A percentile compares a stretch with the other conserved stretches of the same genome.
Evolutionary conservation across 2,329 filamentous ascomycete genomes (phyloP).

Genomic region (Fusarium torulosum): DNA sequence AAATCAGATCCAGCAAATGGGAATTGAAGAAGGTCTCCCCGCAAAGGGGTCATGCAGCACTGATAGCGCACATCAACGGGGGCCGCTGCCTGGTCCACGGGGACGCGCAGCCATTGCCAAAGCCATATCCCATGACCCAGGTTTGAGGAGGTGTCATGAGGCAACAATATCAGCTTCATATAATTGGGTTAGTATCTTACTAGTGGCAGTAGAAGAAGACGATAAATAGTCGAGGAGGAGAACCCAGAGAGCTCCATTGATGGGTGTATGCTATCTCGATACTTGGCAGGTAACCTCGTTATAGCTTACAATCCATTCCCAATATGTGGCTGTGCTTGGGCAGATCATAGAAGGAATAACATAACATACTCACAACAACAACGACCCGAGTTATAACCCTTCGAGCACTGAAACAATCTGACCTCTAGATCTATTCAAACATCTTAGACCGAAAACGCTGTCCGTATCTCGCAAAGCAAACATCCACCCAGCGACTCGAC

Average conservation of each 20-base stretch:
- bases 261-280: no score
- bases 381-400: not conserved
- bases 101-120: conserved; percentile 26
- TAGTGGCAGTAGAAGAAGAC: not conserved
- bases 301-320: not conserved
- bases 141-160: conserved; percentile 20
- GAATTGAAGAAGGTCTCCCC: not conserved
- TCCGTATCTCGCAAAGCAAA: not conserved
- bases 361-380: no score
- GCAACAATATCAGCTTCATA: not conserved
- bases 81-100: conserved; percentile 34
- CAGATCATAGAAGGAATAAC: not conserved
- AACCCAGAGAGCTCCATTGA: no score
- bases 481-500: conserved; percentile 4
- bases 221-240: no score
- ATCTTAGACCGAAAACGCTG: not conserved
- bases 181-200: not conserved
- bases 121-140: conserved; percentile 14
- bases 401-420: not conserved
- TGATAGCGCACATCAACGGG: conserved; percentile 37
- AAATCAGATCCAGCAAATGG: conserved; percentile 9
- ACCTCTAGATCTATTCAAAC: no score
- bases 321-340: no score
- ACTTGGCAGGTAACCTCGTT: not conserved
- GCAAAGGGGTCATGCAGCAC: conserved; percentile 37